Evolutionary conservation across 139 green algal genomes (phyloP), one percentile per base, ranked within the genome.

Genomic region (Eudorina sp.): DNA sequence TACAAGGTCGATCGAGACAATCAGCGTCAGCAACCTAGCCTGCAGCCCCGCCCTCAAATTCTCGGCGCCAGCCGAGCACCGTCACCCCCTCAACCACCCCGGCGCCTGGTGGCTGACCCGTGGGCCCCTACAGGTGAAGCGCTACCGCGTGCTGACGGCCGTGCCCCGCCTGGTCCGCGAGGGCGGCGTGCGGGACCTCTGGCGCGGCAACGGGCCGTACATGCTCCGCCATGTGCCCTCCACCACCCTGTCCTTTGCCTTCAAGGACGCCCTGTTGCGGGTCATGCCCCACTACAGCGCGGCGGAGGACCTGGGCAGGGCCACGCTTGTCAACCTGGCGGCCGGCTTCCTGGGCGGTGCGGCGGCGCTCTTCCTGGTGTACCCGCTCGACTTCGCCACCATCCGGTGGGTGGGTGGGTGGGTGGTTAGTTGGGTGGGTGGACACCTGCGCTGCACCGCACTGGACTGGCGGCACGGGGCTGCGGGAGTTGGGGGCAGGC

Each of bases 321-420:
- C 77, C 8, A 45, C 88, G 23, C 83, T 85, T 3, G 58, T 58
- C 25, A 88, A 92, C 45, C 27, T 90, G 45, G 41, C 38, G 23
- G 86, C 89, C 11, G 91, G 91, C 29, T 90, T 89, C 45, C 23
- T 89, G 38, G 91, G 86, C 16, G 91, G 91, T 0, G 83, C 81
- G 36, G 40, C 89, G 53, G 89, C 89, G 13, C 86, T 94, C 34
- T 64, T 90, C 0, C 16, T 94, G 4, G 91, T 94, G 18, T 93
- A 92, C 82, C 91, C 91, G 0, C 85, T 92, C 60, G 91, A 94
- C 21, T 91, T 93, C 73, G 88, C 91, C 3, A 92, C 91, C 6
- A 88, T 94, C 4, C 68, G 91, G 46, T 80, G 87, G 53, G 89
- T n/a, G n/a, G n/a, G n/a, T n/a, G n/a, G n/a, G n/a, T n/a, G n/a